Conservation (phyloP, 2,329 filamentous ascomycete genomes). For the Claviceps humidiphila region DNA sequence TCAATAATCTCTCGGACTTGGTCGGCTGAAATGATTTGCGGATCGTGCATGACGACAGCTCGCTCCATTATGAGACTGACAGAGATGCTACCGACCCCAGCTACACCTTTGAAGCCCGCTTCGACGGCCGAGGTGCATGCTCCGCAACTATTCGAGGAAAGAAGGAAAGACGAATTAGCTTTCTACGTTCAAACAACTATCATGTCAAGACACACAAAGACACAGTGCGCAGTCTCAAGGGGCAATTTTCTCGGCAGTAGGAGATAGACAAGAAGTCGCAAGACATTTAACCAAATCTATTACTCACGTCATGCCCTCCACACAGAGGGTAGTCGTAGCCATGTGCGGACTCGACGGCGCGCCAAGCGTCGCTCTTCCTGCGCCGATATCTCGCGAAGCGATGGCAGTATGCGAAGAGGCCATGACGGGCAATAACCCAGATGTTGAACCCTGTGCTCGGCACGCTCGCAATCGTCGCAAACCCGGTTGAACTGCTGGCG, state of each 20-base stretch:
- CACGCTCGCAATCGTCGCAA: not conserved
- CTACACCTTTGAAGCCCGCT: slow-evolving; percentile 69
- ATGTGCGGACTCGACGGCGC: slow-evolving; percentile 42
- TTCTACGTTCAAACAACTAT: not conserved
- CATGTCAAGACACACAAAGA: not conserved
- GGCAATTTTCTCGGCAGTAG: slow-evolving; percentile 15
- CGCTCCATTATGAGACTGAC: slow-evolving; percentile 92
- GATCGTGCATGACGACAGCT: slow-evolving; percentile 86
- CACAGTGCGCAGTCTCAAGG: slow-evolving; percentile 14
- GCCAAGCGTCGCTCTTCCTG: slow-evolving; percentile 8
- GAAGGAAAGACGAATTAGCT: not conserved
- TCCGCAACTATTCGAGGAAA: slow-evolving; percentile 53
- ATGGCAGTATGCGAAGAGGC: slow-evolving; percentile 37
- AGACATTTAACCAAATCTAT: not conserved
- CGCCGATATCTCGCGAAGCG: slow-evolving; percentile 25
- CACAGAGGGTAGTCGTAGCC: slow-evolving; percentile 80
- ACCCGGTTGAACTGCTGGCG: not conserved
- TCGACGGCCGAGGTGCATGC: slow-evolving; percentile 94
- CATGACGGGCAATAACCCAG: slow-evolving; percentile 22
- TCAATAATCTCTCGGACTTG: slow-evolving; percentile 76
- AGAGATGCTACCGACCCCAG: slow-evolving; percentile 74
- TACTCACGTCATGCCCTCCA: slow-evolving; percentile 73
- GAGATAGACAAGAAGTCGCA: not conserved
- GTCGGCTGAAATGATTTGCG: slow-evolving; percentile 57
- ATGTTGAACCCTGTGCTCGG: not conserved